Evolutionary conservation across 768 basidiomycete genomes (phyloP).

Genomic region (Boletus pseudopeckii): DNA sequence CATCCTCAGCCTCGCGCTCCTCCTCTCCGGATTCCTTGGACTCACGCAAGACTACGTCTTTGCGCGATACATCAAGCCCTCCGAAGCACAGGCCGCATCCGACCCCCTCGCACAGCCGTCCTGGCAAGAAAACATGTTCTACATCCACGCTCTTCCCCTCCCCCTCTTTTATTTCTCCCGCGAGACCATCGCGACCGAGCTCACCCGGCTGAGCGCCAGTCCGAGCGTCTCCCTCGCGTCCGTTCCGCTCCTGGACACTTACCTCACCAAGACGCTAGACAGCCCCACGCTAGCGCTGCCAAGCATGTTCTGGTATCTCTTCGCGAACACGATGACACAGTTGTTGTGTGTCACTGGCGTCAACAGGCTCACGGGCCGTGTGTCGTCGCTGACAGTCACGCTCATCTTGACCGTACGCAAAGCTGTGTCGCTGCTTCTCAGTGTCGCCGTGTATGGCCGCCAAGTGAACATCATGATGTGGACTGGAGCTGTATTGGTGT

Average conservation of each 20-base stretch:
- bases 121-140: conserved; percentile 94
- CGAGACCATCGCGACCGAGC: conserved; percentile 40
- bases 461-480: conserved; percentile 51
- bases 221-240: conserved; percentile 12
- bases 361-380: conserved; percentile 75
- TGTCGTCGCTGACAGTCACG: conserved; percentile 72
- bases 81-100: conserved; percentile 22
- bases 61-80: conserved; percentile 36
- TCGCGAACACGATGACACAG: conserved; percentile 79
- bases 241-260: conserved; percentile 2
- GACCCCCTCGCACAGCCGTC: conserved; percentile 27
- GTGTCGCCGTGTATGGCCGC: conserved; percentile 51
- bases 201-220: conserved; percentile 12
- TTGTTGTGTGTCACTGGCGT: conserved; percentile 85
- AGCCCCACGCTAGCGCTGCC: conserved; percentile 44
- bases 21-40: conserved; percentile 80
- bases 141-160: conserved; percentile 76
- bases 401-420: conserved; percentile 81
- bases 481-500: conserved; percentile 63
- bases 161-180: conserved; percentile 71
- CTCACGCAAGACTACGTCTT: conserved; percentile 83
- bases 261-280: not conserved
- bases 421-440: conserved; percentile 71
- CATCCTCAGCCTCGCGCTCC: conserved; percentile 71
- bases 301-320: conserved; percentile 55